Evolutionary conservation across 306 rosid species (phyloP), one percentile per base, ranked within the genome.

Genomic region (Herpetospermum pedunculosum): DNA sequence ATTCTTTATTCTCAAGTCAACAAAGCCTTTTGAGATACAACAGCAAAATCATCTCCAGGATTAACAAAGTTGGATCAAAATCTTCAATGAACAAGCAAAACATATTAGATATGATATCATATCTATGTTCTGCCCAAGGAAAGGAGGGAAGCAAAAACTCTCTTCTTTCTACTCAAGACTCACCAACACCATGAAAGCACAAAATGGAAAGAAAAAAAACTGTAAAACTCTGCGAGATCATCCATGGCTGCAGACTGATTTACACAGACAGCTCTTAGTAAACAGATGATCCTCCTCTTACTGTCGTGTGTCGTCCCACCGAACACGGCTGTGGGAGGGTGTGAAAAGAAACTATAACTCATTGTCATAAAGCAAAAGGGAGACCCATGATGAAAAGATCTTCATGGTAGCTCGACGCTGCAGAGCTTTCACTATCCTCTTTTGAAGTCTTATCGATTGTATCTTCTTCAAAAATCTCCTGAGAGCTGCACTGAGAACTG

Each of bases 351-450:
- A 74, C 70, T 4, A 70, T 29, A 38, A 71, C 79, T 71, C 26
- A 26, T 80, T 76, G 82, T 74, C 32, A 38, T 53, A 78, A 72
- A 75, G 84, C 80, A 47, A 72, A 54, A 18, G 78, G 85, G 88
- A 83, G 81, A 40, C 83, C 88, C 82, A 81, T 63, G 43, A 90
- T 74, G 83, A 88, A 90, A 81, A 88, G 59, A 79, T 90, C 82
- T 81, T 83, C 91, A 59, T 69, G 80, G 89, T 80, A 88, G 70
- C 89, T 92, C 18, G 96, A 88, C 23, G 47, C 64, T 34, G 88
- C 84, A 76, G 95, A 87, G 81, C 79, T 83, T 77, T 80, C 84
- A 19, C 76, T 78, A 2, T 80, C 81, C 73, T 76, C 76, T 54
- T 74, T 70, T 52, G 57, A 50, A 74, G 78, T 57, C 77, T 48